A percentile compares a stretch with the other conserved stretches of the same genome.
phyloP scores from a whole-genome alignment of 768 basidiomycete genomes.

The Tylopilus intermedius region DNA sequence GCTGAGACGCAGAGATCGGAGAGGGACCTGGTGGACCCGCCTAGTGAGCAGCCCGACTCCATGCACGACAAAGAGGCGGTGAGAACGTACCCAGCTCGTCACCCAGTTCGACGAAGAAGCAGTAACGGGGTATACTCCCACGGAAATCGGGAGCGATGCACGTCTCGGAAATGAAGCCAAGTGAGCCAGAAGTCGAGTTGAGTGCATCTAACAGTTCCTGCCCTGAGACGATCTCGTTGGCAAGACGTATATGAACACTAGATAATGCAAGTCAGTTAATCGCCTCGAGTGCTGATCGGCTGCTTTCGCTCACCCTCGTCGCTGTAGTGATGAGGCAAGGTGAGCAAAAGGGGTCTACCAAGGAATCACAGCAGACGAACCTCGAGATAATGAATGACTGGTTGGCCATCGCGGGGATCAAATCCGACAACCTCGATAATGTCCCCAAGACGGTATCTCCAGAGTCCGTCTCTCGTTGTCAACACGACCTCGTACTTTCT shows the following conservation, averaged over 20 bases:
- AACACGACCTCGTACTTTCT: constrained; percentile 19
- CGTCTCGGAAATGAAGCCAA: constrained; percentile 22
- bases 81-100: constrained; percentile 8
- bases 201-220: constrained; percentile 19
- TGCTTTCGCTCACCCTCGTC: constrained; percentile 18
- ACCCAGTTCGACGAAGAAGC: constrained; percentile 18
- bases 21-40: background rate
- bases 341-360: background rate
- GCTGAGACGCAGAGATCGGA: background rate
- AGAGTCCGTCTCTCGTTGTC: constrained; percentile 24
- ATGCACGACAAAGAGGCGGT: background rate
- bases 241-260: constrained; percentile 18
- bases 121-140: constrained; percentile 12
- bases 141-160: constrained; percentile 19
- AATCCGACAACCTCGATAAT: constrained; percentile 20
- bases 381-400: constrained; percentile 22
- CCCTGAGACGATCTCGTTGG: constrained; percentile 21
- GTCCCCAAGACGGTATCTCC: constrained; percentile 22
- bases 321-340: background rate
- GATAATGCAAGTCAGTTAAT: background rate
- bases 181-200: constrained; percentile 7
- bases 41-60: background rate
- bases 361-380: constrained; percentile 3
- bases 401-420: constrained; percentile 20
- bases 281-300: background rate